Evolutionary conservation across 169 alveolate species (phyloP).

Genomic region (Plasmodium inui): DNA sequence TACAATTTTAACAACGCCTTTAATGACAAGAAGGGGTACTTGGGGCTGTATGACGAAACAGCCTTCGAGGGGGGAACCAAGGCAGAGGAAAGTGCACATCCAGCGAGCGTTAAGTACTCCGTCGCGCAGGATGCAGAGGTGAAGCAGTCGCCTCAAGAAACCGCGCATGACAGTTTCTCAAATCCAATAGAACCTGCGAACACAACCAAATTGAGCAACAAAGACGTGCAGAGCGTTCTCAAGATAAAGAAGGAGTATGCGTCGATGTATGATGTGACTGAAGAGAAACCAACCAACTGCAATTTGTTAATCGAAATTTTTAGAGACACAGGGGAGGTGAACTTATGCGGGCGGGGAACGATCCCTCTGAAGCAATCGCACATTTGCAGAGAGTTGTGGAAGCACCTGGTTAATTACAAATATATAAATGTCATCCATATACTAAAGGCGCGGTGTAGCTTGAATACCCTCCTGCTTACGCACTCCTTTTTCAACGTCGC

Average conservation of each 20-base stretch:
- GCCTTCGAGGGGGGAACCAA: background rate
- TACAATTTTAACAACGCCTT: constrained; percentile 34
- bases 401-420: constrained; percentile 46
- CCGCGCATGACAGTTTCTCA: background rate
- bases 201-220: background rate
- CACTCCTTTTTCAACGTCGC: constrained; percentile 40
- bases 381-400: constrained; percentile 61
- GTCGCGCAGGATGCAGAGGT: background rate
- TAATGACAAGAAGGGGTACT: constrained; percentile 21
- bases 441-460: constrained; percentile 16
- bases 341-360: background rate
- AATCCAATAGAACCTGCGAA: background rate
- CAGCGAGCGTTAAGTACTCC: background rate
- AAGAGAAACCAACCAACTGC: constrained; percentile 5
- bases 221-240: background rate
- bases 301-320: constrained; percentile 20
- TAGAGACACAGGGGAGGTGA: background rate
- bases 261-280: background rate
- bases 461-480: constrained; percentile 2
- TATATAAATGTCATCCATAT: constrained; percentile 66
- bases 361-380: constrained; percentile 17
- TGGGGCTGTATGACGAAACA: constrained; percentile 21
- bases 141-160: background rate
- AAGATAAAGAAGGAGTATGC: background rate
- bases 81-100: background rate